A percentile compares a stretch with the other conserved stretches of the same genome.
phyloP scores from a whole-genome alignment of 768 basidiomycete genomes.

The Pisolithus marmoratus region DNA sequence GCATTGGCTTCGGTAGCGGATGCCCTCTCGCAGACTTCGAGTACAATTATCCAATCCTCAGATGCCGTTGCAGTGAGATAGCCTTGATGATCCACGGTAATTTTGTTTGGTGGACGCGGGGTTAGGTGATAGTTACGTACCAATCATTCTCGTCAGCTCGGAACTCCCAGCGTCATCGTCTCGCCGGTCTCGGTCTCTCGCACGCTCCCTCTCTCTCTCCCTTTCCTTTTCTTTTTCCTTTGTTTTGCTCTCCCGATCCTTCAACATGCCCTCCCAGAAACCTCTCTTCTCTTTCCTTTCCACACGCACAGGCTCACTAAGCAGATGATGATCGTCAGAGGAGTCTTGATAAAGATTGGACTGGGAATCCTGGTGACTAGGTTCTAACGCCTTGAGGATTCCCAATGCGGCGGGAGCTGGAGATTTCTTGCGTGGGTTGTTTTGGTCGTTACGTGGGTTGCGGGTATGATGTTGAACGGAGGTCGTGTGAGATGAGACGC shows the following conservation, averaged over 20 bases:
- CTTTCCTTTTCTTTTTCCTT: slow-evolving; percentile 35
- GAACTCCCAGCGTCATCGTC: slow-evolving; percentile 43
- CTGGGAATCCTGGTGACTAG: slow-evolving; percentile 28
- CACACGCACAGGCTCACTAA: slow-evolving; percentile 22
- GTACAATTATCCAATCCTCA: slow-evolving; percentile 76
- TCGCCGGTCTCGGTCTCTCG: slow-evolving; percentile 22
- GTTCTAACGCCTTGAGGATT: slow-evolving; percentile 60
- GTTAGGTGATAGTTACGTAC: slow-evolving; percentile 30
- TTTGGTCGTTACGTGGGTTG: slow-evolving; percentile 15
- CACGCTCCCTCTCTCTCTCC: slow-evolving; percentile 30
- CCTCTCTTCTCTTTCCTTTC: slow-evolving; percentile 50
- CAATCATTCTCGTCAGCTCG: slow-evolving; percentile 68
- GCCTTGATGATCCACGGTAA: slow-evolving; percentile 34
- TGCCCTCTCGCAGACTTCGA: slow-evolving; percentile 83
- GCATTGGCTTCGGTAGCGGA: slow-evolving; percentile 66
- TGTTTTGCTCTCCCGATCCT: slow-evolving; percentile 31
- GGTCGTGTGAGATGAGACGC: slow-evolving; percentile 23
- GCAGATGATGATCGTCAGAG: slow-evolving; percentile 27
- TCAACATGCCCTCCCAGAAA: slow-evolving; percentile 44
- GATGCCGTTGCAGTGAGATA: slow-evolving; percentile 73
- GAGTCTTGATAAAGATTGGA: slow-evolving; percentile 16
- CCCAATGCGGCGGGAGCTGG: slow-evolving; percentile 38
- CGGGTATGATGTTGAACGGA: slow-evolving; percentile 11
- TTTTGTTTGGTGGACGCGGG: neutral
- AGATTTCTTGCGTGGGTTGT: slow-evolving; percentile 23